Conservation (phyloP, 1,139 yeast genomes). For the Candida sp. region DNA sequence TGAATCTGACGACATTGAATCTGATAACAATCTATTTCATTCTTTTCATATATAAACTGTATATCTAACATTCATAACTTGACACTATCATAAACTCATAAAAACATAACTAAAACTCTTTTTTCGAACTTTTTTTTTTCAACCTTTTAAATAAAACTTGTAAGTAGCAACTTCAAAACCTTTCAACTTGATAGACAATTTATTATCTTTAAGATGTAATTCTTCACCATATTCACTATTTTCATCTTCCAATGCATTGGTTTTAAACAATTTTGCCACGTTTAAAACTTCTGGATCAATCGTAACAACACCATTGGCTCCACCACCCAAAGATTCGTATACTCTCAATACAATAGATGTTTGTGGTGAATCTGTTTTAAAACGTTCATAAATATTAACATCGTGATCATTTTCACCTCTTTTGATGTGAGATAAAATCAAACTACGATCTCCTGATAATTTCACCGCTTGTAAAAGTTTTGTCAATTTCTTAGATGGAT, state of each 20-base stretch:
- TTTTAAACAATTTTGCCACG: conserved; percentile 51
- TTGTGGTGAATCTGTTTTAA: conserved; percentile 35
- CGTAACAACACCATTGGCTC: conserved; percentile 48
- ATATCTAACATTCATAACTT: neutral
- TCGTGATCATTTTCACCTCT: conserved; percentile 84
- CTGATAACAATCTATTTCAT: neutral
- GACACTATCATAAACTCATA: neutral
- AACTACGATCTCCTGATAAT: conserved; percentile 46
- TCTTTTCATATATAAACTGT: neutral
- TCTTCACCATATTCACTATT: conserved; percentile 15
- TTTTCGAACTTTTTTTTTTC: neutral
- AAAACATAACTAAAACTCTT: neutral
- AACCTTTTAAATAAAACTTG: conserved; percentile 38
- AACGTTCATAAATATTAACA: conserved; percentile 30
- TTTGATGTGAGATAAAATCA: conserved; percentile 75
- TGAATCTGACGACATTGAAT: neutral
- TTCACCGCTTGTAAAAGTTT: conserved; percentile 19
- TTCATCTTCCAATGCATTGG: conserved; percentile 73
- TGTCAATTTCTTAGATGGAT: conserved; percentile 9
- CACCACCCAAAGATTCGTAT: conserved; percentile 76
- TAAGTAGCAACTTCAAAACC: conserved; percentile 80
- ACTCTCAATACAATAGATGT: conserved; percentile 67
- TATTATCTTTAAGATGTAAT: conserved; percentile 19
- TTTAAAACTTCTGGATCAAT: conserved; percentile 28
- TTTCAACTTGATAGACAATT: conserved; percentile 48